phyloP scores from a whole-genome alignment of 306 rosid species.

The Mucuna pruriens region DNA sequence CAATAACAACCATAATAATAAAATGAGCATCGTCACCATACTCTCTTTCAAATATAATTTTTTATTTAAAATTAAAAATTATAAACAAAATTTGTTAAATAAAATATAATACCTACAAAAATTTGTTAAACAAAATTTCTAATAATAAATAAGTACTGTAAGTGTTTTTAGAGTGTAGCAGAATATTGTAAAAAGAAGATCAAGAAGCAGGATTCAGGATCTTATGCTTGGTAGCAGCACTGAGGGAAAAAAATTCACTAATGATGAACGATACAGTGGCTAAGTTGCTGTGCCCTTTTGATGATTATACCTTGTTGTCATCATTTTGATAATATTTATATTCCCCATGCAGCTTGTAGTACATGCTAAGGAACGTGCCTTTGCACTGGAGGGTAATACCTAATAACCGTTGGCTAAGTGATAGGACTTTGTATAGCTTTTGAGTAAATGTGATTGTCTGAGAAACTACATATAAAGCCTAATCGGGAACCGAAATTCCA shows the following conservation, averaged over 20 bases:
- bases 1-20: background rate
- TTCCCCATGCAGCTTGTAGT: slow-evolving; percentile 37
- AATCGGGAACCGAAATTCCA: slow-evolving; percentile 11
- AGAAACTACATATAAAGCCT: background rate
- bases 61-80: too few species aligned
- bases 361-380: background rate
- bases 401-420: background rate
- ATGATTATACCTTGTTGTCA: slow-evolving; percentile 18
- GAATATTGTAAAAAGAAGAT: background rate
- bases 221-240: slow-evolving; percentile 6
- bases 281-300: slow-evolving; percentile 13
- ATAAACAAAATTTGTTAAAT: too few species aligned
- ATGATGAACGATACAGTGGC: slow-evolving; percentile 4
- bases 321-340: background rate
- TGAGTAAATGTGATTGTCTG: background rate
- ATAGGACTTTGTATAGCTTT: background rate
- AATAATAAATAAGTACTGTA: slow-evolving; percentile 10
- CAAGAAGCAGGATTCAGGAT: slow-evolving; percentile 22
- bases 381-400: slow-evolving; percentile 8
- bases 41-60: too few species aligned
- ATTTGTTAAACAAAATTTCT: too few species aligned
- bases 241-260: background rate
- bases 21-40: too few species aligned
- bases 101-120: too few species aligned
- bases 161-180: background rate